Conservation (phyloP, 768 basidiomycete species). For the Russula dissimulans region DNA sequence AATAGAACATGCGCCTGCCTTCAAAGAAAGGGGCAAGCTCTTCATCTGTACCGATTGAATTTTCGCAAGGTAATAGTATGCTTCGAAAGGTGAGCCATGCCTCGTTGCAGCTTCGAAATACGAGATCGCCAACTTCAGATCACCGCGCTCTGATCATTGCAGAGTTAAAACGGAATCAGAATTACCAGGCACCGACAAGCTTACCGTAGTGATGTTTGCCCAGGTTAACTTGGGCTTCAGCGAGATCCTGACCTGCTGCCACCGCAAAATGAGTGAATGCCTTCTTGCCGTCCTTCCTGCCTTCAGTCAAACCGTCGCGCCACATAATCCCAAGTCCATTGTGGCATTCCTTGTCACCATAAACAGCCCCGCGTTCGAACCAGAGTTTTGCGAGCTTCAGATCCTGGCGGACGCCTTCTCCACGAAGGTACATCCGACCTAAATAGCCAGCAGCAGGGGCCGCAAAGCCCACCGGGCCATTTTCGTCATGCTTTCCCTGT, state of each 20-base stretch:
- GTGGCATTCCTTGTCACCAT: conserved; percentile 79
- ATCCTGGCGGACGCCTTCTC: conserved; percentile 83
- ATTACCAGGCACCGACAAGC: conserved; percentile 16
- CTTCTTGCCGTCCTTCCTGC: conserved; percentile 52
- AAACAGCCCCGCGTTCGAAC: conserved; percentile 80
- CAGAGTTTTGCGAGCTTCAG: conserved; percentile 75
- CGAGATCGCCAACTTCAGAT: conserved; percentile 52
- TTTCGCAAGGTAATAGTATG: conserved; percentile 87
- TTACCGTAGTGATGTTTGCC: conserved; percentile 70
- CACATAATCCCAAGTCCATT: conserved; percentile 90
- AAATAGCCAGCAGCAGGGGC: conserved; percentile 79
- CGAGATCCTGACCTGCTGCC: conserved; percentile 81
- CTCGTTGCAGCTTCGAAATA: conserved; percentile 82
- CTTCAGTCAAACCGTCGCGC: conserved; percentile 73
- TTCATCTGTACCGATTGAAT: conserved; percentile 59
- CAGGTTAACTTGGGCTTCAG: conserved; percentile 87
- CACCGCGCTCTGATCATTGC: conserved; percentile 48
- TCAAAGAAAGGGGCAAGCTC: conserved; percentile 37
- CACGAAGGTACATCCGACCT: conserved; percentile 89
- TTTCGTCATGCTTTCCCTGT: conserved; percentile 29
- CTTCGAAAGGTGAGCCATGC: conserved; percentile 86
- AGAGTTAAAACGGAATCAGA: conserved; percentile 4
- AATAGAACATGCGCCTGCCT: conserved; percentile 73
- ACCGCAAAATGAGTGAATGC: conserved; percentile 59
- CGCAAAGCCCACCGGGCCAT: conserved; percentile 41